Conservation (phyloP, 2,329 filamentous ascomycete genomes). For the Cladosporium sp. region DNA sequence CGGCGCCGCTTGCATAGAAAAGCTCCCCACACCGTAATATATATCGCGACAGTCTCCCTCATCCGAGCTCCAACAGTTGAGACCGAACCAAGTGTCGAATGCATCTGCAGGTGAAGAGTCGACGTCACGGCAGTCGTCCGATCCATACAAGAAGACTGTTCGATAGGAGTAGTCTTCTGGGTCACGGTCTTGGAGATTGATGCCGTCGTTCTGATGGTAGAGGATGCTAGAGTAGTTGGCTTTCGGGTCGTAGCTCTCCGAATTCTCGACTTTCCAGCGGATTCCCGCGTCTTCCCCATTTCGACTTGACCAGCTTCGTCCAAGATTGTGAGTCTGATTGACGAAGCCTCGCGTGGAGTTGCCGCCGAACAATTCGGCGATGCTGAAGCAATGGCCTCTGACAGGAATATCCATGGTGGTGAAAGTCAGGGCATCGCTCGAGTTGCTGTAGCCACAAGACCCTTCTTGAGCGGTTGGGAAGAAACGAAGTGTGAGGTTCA, state of each 20-base stretch:
- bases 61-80: background rate
- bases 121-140: too few relatives aligned
- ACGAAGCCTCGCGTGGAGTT: slow-evolving; percentile 3
- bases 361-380: background rate
- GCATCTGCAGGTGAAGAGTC: background rate
- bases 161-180: too few relatives aligned
- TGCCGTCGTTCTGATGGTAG: background rate
- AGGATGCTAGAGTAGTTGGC: slow-evolving; percentile 6
- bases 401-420: background rate
- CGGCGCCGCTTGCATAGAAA: background rate
- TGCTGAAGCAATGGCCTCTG: slow-evolving; percentile 1
- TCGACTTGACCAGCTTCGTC: too few relatives aligned
- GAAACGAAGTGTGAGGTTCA: slow-evolving; percentile 1
- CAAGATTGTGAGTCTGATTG: background rate
- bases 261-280: background rate
- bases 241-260: background rate
- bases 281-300: background rate
- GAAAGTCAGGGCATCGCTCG: slow-evolving; percentile 1
- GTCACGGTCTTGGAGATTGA: background rate
- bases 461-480: background rate
- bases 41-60: background rate
- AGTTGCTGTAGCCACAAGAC: background rate
- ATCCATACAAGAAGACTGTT: too few relatives aligned
- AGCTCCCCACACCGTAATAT: background rate
- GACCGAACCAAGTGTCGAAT: slow-evolving; percentile 4